These are phyloP conservation scores for Globisporangium parvum DNA, from an alignment of 352 stramenopile genomes.

Conservation along the genomic window DNA sequence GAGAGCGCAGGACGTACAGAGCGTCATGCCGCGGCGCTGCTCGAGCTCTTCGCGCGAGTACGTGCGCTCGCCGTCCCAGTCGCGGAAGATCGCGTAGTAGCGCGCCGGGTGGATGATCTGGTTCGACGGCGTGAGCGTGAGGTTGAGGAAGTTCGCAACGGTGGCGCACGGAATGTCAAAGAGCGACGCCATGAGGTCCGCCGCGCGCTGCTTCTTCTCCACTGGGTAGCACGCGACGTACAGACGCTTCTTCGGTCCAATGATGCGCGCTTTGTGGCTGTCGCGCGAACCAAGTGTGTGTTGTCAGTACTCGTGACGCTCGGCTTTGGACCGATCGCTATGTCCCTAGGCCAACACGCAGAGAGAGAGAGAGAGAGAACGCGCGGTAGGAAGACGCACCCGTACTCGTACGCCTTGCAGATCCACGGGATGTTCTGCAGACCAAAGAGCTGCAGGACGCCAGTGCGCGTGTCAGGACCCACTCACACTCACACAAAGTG, in stretches of 20 bases:
- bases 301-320: background rate
- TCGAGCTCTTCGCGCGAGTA: slow-evolving; percentile 84
- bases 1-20: slow-evolving; percentile 52
- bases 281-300: background rate
- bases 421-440: slow-evolving; percentile 94
- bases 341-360: background rate
- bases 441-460: slow-evolving; percentile 69
- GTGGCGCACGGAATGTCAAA: slow-evolving; percentile 90
- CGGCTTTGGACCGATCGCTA: background rate
- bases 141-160: slow-evolving; percentile 90
- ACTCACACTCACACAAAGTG: slow-evolving; percentile 3
- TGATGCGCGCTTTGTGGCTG: slow-evolving; percentile 86
- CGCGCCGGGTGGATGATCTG: slow-evolving; percentile 91
- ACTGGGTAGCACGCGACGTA: slow-evolving; percentile 90
- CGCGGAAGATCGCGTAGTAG: slow-evolving; percentile 91
- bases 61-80: slow-evolving; percentile 88
- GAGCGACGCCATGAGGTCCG: slow-evolving; percentile 77
- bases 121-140: slow-evolving; percentile 92
- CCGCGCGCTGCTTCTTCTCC: slow-evolving; percentile 71
- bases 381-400: slow-evolving; percentile 29
- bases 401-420: slow-evolving; percentile 88
- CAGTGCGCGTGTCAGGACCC: background rate
- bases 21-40: slow-evolving; percentile 79
- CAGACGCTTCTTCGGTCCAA: slow-evolving; percentile 87
- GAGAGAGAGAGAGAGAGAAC: background rate